Conservation (phyloP, 2,329 filamentous ascomycete species). For the Alternaria rosae region DNA sequence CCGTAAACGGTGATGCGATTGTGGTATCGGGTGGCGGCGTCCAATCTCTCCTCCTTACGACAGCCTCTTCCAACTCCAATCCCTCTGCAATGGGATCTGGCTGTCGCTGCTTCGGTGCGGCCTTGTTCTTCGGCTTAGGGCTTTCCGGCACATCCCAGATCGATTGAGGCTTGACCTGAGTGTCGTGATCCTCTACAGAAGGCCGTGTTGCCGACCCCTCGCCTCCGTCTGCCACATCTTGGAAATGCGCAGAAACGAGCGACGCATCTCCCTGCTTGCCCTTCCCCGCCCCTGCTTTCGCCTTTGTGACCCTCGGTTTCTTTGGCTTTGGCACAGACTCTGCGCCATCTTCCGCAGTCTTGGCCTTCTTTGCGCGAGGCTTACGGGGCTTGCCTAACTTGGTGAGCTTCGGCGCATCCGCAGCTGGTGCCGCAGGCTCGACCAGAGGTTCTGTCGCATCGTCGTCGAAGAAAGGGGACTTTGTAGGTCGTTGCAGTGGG, state of each 20-base stretch:
- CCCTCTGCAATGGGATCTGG: slow-evolving; percentile 13
- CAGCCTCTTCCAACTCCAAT: slow-evolving; percentile 40
- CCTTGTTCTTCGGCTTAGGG: slow-evolving; percentile 21
- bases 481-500: slow-evolving; percentile 20
- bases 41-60: slow-evolving; percentile 45
- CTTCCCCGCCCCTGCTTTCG: slow-evolving; percentile 24
- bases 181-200: background rate
- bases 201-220: background rate
- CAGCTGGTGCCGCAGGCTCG: slow-evolving; percentile 9
- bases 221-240: background rate
- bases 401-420: slow-evolving; percentile 20
- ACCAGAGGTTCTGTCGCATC: slow-evolving; percentile 9
- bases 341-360: slow-evolving; percentile 6
- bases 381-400: slow-evolving; percentile 41
- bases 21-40: slow-evolving; percentile 45
- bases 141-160: slow-evolving; percentile 39
- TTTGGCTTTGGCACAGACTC: slow-evolving; percentile 33
- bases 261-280: slow-evolving; percentile 21
- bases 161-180: slow-evolving; percentile 11
- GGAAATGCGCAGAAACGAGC: slow-evolving; percentile 34
- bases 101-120: slow-evolving; percentile 21
- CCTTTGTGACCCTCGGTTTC: slow-evolving; percentile 35
- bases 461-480: slow-evolving; percentile 31
- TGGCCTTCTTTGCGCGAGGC: slow-evolving; percentile 40
- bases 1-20: slow-evolving; percentile 17